Evolutionary conservation across 2,329 filamentous ascomycete genomes (phyloP).

Genomic region (Ceratocystiopsis sp.): DNA sequence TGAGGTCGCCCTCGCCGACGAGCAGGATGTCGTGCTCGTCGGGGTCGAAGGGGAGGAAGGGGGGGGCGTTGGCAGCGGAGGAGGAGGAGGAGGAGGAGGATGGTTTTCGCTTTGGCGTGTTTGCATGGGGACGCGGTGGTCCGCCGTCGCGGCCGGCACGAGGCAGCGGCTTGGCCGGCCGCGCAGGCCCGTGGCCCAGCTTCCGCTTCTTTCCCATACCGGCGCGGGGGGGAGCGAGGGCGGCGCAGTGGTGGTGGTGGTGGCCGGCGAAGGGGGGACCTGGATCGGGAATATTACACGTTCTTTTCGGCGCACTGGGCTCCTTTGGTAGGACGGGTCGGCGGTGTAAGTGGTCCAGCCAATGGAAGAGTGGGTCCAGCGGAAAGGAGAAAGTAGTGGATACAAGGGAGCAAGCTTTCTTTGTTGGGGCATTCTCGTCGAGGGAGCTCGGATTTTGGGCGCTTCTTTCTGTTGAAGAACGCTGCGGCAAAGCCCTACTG

Average conservation of each 20-base stretch:
- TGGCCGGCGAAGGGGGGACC: not conserved
- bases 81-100: not conserved
- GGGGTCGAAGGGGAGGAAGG: constrained; percentile 45
- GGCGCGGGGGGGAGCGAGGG: too few species aligned
- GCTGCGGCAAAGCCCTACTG: too few species aligned
- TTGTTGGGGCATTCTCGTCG: too few species aligned
- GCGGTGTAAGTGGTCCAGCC: not conserved
- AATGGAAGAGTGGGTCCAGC: constrained; percentile 2
- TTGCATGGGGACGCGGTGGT: not conserved
- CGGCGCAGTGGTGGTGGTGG: not conserved
- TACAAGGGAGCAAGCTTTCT: constrained; percentile 1
- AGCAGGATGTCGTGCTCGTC: constrained; percentile 56
- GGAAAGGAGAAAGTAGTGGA: constrained; percentile 1
- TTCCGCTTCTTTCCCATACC: constrained; percentile 27
- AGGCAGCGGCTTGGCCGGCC: constrained; percentile 3
- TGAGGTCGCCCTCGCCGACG: constrained; percentile 67
- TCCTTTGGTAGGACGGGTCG: not conserved
- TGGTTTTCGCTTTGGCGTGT: not conserved
- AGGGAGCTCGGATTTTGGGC: too few species aligned
- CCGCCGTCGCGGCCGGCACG: constrained; percentile 3
- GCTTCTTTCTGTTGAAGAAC: too few species aligned
- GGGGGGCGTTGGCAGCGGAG: constrained; percentile 17
- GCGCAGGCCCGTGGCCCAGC: constrained; percentile 12
- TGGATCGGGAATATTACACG: not conserved
- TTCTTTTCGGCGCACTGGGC: not conserved